phyloP scores from a whole-genome alignment of 2,329 filamentous ascomycete genomes.

The Monosporascus sp. region DNA sequence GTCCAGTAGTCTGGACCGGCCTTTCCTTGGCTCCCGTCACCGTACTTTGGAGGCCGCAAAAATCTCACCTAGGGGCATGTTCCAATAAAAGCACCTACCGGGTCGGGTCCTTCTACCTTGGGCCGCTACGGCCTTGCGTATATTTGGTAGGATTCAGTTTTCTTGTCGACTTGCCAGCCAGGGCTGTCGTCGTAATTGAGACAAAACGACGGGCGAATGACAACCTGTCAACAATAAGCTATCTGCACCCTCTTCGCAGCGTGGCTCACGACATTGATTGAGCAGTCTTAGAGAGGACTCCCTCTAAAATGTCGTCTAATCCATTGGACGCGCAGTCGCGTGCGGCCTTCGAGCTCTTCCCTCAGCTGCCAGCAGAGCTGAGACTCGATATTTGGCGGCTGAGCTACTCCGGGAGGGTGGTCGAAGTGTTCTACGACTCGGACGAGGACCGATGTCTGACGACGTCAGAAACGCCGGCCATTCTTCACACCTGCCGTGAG shows the following conservation, averaged over 20 bases:
- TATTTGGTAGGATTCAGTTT: neutral
- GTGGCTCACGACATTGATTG: no score
- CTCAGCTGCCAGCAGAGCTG: slow-evolving; percentile 32
- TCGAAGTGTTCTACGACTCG: slow-evolving; percentile 34
- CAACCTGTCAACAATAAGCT: no score
- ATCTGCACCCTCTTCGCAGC: no score
- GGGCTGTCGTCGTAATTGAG: neutral
- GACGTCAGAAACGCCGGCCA: slow-evolving; percentile 30
- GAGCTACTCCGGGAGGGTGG: slow-evolving; percentile 31
- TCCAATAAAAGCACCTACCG: neutral
- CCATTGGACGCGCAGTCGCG: neutral
- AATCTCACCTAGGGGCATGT: neutral
- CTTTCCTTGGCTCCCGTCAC: neutral
- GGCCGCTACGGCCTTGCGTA: neutral
- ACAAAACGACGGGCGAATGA: no score
- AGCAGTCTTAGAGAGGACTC: no score
- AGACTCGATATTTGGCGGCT: slow-evolving; percentile 35
- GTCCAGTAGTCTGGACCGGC: neutral
- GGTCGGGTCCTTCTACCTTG: neutral
- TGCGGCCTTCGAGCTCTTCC: slow-evolving; percentile 27
- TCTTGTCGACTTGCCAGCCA: neutral
- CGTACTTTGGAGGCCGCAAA: neutral
- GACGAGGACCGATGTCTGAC: slow-evolving; percentile 31
- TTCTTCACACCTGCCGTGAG: slow-evolving; percentile 37
- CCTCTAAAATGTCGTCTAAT: slow-evolving; percentile 11